These are phyloP conservation scores for Clavispora phyllophila DNA, from an alignment of 805 yeast genomes.

Conservation along the genomic window DNA sequence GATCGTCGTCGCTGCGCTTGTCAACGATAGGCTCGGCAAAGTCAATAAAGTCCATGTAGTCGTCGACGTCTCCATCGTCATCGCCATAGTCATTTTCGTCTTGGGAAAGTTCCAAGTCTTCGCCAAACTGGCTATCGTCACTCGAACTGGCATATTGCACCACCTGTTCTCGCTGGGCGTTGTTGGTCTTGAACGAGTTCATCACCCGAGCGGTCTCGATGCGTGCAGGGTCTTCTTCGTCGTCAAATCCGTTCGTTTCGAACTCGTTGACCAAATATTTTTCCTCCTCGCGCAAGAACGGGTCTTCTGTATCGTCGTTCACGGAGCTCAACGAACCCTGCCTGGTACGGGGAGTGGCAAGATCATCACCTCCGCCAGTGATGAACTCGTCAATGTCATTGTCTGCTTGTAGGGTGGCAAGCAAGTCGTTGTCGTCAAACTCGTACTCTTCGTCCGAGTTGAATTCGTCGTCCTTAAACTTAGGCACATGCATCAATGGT, in stretches of 20 bases:
- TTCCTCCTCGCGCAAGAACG: conserved; percentile 40
- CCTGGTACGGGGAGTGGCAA: conserved; percentile 10
- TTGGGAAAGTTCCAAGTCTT: conserved; percentile 23
- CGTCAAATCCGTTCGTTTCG: conserved; percentile 43
- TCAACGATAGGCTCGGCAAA: conserved; percentile 29
- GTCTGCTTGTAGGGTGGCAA: conserved; percentile 45
- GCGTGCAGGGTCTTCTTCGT: conserved; percentile 31
- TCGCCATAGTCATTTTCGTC: conserved; percentile 10
- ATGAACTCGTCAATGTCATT: conserved; percentile 38
- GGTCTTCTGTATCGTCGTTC: conserved; percentile 32
- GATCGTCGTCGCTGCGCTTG: conserved; percentile 6
- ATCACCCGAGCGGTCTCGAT: conserved; percentile 12
- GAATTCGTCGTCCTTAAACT: conserved; percentile 42
- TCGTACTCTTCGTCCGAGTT: conserved; percentile 65
- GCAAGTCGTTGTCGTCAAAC: conserved; percentile 44
- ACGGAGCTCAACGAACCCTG: conserved; percentile 27
- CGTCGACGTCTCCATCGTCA: conserved; percentile 33
- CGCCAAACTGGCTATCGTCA: conserved; percentile 31
- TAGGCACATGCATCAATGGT: conserved; percentile 45
- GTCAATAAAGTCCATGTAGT: conserved; percentile 36
- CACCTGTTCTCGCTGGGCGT: conserved; percentile 28
- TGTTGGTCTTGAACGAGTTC: conserved; percentile 11
- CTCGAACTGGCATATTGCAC: conserved; percentile 36
- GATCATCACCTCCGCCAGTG: conserved; percentile 4
- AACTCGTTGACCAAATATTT: conserved; percentile 42